Conservation (phyloP, 2,329 filamentous ascomycete genomes). For the Fusarium euwallaceae region DNA sequence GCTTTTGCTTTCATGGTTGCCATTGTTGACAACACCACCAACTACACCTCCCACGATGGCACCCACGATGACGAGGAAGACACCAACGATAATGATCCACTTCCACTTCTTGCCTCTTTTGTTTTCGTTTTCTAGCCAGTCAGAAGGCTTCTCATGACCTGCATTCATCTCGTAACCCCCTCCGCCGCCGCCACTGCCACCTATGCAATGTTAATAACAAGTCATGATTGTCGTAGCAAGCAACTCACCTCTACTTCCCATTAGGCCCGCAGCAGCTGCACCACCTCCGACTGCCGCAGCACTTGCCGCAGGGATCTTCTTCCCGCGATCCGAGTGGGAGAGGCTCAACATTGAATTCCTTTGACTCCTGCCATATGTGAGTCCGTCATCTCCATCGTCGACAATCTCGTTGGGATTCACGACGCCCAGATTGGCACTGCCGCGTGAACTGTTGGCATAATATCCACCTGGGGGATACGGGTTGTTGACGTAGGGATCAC, state of each 20-base stretch:
- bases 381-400: slow-evolving; percentile 90
- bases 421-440: slow-evolving; percentile 65
- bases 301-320: slow-evolving; percentile 41
- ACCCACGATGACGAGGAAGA: slow-evolving; percentile 75
- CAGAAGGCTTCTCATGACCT: slow-evolving; percentile 72
- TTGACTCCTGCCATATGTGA: slow-evolving; percentile 65
- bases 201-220: slow-evolving; percentile 29
- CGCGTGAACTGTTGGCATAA: slow-evolving; percentile 51
- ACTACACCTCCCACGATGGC: slow-evolving; percentile 81
- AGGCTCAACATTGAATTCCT: slow-evolving; percentile 73
- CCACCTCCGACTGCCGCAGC: slow-evolving; percentile 62
- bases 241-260: slow-evolving; percentile 48
- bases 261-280: slow-evolving; percentile 56
- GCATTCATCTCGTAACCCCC: slow-evolving; percentile 49
- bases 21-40: slow-evolving; percentile 75
- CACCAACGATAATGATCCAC: slow-evolving; percentile 74
- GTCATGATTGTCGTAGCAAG: neutral
- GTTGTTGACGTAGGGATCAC: slow-evolving; percentile 69
- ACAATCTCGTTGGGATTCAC: slow-evolving; percentile 85
- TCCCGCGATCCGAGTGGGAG: slow-evolving; percentile 57
- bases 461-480: slow-evolving; percentile 71
- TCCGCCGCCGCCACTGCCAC: slow-evolving; percentile 38
- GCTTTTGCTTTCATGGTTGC: slow-evolving; percentile 17
- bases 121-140: slow-evolving; percentile 72
- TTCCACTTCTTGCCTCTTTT: slow-evolving; percentile 74